Evolutionary conservation across 805 yeast species (phyloP).

Genomic region (Komagataella pastoris): DNA sequence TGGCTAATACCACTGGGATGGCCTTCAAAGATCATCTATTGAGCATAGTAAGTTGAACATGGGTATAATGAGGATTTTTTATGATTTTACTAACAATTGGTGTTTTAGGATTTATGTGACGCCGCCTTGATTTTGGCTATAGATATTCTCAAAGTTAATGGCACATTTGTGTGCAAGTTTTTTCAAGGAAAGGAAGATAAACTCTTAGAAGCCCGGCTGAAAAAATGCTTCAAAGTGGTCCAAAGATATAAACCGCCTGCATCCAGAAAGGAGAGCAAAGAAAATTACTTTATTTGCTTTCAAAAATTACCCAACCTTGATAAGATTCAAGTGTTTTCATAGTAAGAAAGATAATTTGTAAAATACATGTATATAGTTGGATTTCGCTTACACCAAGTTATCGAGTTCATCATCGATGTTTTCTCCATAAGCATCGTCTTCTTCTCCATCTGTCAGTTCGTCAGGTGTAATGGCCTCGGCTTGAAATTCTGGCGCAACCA

Average conservation of each 20-base stretch:
- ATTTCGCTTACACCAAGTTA: neutral
- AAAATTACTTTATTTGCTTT: constrained; percentile 68
- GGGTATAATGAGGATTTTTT: constrained; percentile 1
- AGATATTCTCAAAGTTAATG: constrained; percentile 56
- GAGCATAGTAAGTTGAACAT: constrained; percentile 43
- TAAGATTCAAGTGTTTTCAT: constrained; percentile 27
- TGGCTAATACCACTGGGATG: constrained; percentile 84
- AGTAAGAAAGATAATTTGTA: constrained; percentile 2
- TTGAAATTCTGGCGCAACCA: neutral
- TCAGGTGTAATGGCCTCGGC: neutral
- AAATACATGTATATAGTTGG: neutral
- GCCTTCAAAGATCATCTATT: constrained; percentile 68
- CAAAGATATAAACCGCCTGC: constrained; percentile 69
- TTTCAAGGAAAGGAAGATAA: constrained; percentile 74
- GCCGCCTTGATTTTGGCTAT: constrained; percentile 75
- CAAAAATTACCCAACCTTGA: constrained; percentile 27
- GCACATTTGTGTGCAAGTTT: constrained; percentile 70
- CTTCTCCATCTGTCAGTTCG: neutral
- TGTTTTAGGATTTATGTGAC: constrained; percentile 60
- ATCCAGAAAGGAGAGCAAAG: constrained; percentile 67
- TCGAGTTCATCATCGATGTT: neutral
- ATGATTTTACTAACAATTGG: neutral
- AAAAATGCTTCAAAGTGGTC: constrained; percentile 48
- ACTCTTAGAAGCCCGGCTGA: constrained; percentile 44
- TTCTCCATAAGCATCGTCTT: neutral